Base-by-base conservation (phyloP, 352 stramenopile genomes). In the Blastocystis sp. region DNA sequence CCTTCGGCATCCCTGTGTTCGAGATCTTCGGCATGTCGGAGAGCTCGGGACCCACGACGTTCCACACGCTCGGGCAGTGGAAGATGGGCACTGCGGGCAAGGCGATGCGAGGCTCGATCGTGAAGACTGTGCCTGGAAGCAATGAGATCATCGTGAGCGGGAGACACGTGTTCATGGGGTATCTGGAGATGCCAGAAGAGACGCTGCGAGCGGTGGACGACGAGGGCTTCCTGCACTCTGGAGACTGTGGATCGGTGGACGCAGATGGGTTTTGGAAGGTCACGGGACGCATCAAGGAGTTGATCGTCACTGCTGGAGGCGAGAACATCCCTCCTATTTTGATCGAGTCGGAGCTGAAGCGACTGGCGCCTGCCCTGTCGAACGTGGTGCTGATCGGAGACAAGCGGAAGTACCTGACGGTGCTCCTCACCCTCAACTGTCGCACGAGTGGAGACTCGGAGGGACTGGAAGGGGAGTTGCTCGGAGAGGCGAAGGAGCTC, bases 381-480 rank as follows among this genome's bases (percentile, higher is more conserved):
- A 98, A 98, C 91, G 94, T 92, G 54, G 96, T 98, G 90, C 93
- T 97, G 56, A 93, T 98, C 76, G 96, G 95, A 39, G 95, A 98
- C 92, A 93, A 94, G 66, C 94, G 94, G 90, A 97, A 98, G 91
- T 98, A 96, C 92, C 90, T 98, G 26, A 91, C 93, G 45, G 91
- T 92, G 56, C 87, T 98, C 30, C 93, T 98, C 50, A 97, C 94
- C 45, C 90, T 98, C 50, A 91, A 92, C 13, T 96, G 93, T 92
- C 45, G 30, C 41, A 20, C 41, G 16, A 37, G 2, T 69, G 50
- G 50, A 2, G 70, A 81, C 45, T 92, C 95, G 47, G 93, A 92
- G 43, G 92, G 94, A 11, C 94, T 96, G 90, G 91, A 90, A 43
- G 93, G 96, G 20, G 94, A 94, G 34, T 64, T 92, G 9, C 93